Percentiles rank a stretch among this genome's conserved stretches.
phyloP scores from a whole-genome alignment of 2,329 filamentous ascomycete genomes.

The Tetracladium maxilliforme region DNA sequence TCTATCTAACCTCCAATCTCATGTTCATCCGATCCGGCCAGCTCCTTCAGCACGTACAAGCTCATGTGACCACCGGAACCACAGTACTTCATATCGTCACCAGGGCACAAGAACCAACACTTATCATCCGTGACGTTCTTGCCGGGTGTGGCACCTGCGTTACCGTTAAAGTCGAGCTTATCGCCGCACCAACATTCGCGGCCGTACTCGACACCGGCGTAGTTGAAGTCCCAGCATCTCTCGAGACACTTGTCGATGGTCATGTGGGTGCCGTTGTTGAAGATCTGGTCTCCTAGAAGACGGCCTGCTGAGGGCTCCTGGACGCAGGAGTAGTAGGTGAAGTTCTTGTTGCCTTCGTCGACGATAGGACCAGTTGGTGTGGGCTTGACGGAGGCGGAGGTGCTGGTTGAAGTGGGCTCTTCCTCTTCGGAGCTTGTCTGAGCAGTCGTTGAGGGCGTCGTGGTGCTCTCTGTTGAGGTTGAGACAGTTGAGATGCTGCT shows the following conservation, averaged over 20 bases:
- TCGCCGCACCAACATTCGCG: slow-evolving; percentile 24
- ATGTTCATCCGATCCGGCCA: too few relatives aligned
- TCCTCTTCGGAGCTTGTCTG: slow-evolving; percentile 5
- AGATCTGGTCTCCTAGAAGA: slow-evolving; percentile 7
- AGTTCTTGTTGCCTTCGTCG: slow-evolving; percentile 12
- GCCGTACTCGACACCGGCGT: slow-evolving; percentile 22
- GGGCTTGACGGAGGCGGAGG: slow-evolving; percentile 5
- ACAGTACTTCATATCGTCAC: too few relatives aligned
- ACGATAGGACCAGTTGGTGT: slow-evolving; percentile 9
- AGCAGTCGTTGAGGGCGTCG: slow-evolving; percentile 7
- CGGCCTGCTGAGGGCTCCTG: slow-evolving; percentile 10
- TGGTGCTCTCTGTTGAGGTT: slow-evolving; percentile 5
- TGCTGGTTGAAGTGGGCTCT: slow-evolving; percentile 3
- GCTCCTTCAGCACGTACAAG: too few relatives aligned
- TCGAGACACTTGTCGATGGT: slow-evolving; percentile 15
- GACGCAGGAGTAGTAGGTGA: slow-evolving; percentile 13
- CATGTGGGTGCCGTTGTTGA: slow-evolving; percentile 12
- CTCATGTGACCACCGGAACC: too few relatives aligned
- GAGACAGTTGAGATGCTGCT: slow-evolving; percentile 2
- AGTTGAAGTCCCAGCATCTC: slow-evolving; percentile 14
- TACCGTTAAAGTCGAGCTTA: slow-evolving; percentile 5
- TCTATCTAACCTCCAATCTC: too few relatives aligned
- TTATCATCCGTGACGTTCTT: slow-evolving; percentile 5
- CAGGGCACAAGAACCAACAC: too few relatives aligned
- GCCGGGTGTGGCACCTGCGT: slow-evolving; percentile 3